Percentiles rank a stretch among this genome's conserved stretches.
These are phyloP conservation scores for Acorus calamus DNA, from an alignment of 106 monocot species.

Conservation along the genomic window DNA sequence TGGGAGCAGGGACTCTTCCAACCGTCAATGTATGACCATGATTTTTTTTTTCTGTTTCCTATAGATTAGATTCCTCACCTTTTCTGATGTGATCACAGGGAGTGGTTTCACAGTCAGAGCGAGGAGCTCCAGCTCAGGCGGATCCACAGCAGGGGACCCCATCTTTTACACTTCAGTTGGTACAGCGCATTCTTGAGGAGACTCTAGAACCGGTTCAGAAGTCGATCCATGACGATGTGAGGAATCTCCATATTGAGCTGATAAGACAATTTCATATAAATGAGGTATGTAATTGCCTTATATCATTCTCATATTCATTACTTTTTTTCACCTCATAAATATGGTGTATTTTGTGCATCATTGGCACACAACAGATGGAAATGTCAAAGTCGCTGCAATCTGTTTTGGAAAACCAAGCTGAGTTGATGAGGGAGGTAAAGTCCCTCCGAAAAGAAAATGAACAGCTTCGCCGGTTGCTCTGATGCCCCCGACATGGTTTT, in stretches of 20 bases:
- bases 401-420: slow-evolving; percentile 38
- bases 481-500: not conserved
- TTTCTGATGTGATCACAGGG: slow-evolving; percentile 33
- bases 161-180: slow-evolving; percentile 83
- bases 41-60: not conserved
- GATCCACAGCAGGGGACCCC: slow-evolving; percentile 49
- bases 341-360: no score
- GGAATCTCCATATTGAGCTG: slow-evolving; percentile 85
- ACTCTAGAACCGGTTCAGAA: slow-evolving; percentile 62
- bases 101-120: slow-evolving; percentile 18
- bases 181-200: slow-evolving; percentile 88
- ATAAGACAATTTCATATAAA: slow-evolving; percentile 92
- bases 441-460: slow-evolving; percentile 37
- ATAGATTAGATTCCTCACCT: not conserved
- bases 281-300: slow-evolving; percentile 37
- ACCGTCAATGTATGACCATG: slow-evolving; percentile 22
- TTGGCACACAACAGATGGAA: slow-evolving; percentile 18
- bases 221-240: slow-evolving; percentile 83
- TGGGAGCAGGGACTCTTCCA: slow-evolving; percentile 23
- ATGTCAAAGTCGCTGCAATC: slow-evolving; percentile 20
- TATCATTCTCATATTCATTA: not conserved
- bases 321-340: not conserved
- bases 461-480: slow-evolving; percentile 40
- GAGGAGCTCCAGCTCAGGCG: slow-evolving; percentile 11
- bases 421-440: slow-evolving; percentile 38